Evolutionary conservation across 352 stramenopile genomes (phyloP).

Genomic region (Phytophthora pseudosyringae): DNA sequence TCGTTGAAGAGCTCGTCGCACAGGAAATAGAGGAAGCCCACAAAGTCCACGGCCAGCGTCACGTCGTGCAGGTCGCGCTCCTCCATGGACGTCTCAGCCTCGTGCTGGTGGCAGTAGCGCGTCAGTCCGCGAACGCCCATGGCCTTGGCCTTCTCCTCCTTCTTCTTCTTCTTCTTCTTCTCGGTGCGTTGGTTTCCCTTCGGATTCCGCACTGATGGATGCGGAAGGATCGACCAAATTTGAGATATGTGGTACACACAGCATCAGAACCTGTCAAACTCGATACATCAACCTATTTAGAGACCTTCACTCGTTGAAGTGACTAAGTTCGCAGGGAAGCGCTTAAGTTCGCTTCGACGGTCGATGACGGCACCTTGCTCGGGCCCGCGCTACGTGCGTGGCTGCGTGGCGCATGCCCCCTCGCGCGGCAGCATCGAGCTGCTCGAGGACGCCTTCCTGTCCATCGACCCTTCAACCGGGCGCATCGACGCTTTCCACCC

Average conservation of each 20-base stretch:
- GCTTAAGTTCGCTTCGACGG: too few species aligned
- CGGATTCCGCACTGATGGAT: neutral
- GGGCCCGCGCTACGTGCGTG: conserved; percentile 39
- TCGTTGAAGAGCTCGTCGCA: conserved; percentile 66
- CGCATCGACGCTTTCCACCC: conserved; percentile 54
- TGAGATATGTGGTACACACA: neutral
- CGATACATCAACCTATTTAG: too few species aligned
- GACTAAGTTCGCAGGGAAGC: too few species aligned
- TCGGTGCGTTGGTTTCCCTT: too few species aligned
- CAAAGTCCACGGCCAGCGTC: conserved; percentile 84
- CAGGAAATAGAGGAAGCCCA: conserved; percentile 77
- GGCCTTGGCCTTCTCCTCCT: too few species aligned
- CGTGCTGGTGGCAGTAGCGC: conserved; percentile 61
- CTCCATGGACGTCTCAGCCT: conserved; percentile 47
- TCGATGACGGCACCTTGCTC: too few species aligned
- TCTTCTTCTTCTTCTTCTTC: too few species aligned
- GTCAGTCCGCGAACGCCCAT: conserved; percentile 77
- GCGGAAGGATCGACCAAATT: conserved; percentile 16
- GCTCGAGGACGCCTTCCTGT: conserved; percentile 55
- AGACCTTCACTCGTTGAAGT: too few species aligned
- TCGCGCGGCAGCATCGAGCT: conserved; percentile 44
- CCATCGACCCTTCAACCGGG: conserved; percentile 34
- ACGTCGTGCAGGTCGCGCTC: conserved; percentile 54
- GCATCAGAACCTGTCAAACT: too few species aligned
- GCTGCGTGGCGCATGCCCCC: conserved; percentile 53